Percentiles rank a stretch among this genome's conserved stretches.
phyloP scores from a whole-genome alignment of 306 rosid genomes.

The Malus asiatica region DNA sequence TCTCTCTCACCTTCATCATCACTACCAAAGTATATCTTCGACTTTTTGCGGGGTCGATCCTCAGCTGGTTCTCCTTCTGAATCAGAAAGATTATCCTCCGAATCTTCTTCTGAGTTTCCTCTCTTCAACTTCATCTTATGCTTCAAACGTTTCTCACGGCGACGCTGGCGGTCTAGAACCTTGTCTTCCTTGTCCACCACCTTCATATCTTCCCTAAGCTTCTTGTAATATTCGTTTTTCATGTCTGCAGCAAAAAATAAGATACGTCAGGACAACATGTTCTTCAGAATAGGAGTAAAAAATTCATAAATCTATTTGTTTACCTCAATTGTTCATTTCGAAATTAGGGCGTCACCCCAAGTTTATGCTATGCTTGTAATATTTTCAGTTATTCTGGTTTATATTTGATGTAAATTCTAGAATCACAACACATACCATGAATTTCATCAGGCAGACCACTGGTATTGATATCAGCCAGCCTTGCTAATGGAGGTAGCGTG shows the following conservation, averaged over 20 bases:
- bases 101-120: slow-evolving; percentile 26
- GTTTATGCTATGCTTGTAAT: neutral
- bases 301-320: neutral
- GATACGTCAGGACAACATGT: neutral
- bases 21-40: slow-evolving; percentile 47
- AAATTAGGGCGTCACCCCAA: neutral
- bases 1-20: slow-evolving; percentile 50
- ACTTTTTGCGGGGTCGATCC: slow-evolving; percentile 36
- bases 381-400: neutral
- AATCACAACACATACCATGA: slow-evolving; percentile 35
- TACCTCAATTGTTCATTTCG: neutral
- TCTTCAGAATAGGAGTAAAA: neutral
- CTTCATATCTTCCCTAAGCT: slow-evolving; percentile 66
- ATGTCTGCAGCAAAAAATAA: slow-evolving; percentile 32
- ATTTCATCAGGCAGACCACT: slow-evolving; percentile 42
- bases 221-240: slow-evolving; percentile 61
- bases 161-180: slow-evolving; percentile 56
- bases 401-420: neutral
- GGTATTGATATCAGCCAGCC: slow-evolving; percentile 49
- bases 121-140: slow-evolving; percentile 65
- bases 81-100: slow-evolving; percentile 34
- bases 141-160: slow-evolving; percentile 54
- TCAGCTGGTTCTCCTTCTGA: slow-evolving; percentile 36
- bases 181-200: slow-evolving; percentile 78
- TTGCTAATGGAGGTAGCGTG: slow-evolving; percentile 66